These are phyloP conservation scores for Saturnispora hagleri DNA, from an alignment of 805 yeast genomes.

Conservation along the genomic window DNA sequence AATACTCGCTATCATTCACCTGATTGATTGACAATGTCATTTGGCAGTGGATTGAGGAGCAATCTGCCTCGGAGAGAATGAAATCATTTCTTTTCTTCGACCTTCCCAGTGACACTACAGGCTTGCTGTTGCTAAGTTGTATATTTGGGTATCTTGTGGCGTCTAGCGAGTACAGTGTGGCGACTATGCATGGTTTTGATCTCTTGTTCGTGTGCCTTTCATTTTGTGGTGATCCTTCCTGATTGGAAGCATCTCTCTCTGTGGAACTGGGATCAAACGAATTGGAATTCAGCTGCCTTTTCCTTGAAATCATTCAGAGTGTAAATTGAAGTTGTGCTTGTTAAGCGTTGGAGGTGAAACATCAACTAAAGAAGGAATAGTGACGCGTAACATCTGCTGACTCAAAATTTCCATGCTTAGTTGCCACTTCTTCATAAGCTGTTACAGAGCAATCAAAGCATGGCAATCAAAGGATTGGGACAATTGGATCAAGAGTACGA, in stretches of 20 bases:
- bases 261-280: not conserved
- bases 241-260: not conserved
- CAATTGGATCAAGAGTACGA: conserved; percentile 38
- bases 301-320: conserved; percentile 1
- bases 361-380: not conserved
- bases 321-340: not conserved
- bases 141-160: conserved; percentile 5
- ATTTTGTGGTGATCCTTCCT: not conserved
- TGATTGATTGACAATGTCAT: conserved; percentile 33
- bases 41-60: conserved; percentile 58
- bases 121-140: not conserved
- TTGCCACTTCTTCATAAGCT: not conserved
- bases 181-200: not conserved
- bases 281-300: not conserved
- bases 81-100: conserved; percentile 41
- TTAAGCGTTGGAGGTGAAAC: not conserved
- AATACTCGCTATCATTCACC: conserved; percentile 28
- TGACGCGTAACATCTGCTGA: conserved; percentile 1
- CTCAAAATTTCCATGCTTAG: not conserved
- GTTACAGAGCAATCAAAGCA: conserved; percentile 15
- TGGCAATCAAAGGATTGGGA: conserved; percentile 82
- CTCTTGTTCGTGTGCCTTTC: not conserved
- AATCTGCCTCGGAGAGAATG: conserved; percentile 36
- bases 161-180: conserved; percentile 10
- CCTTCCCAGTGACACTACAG: conserved; percentile 16